Percentiles rank a stretch among this genome's conserved stretches.
These are phyloP conservation scores for Fragaria iinumae DNA, from an alignment of 306 rosid species.

Conservation along the genomic window DNA sequence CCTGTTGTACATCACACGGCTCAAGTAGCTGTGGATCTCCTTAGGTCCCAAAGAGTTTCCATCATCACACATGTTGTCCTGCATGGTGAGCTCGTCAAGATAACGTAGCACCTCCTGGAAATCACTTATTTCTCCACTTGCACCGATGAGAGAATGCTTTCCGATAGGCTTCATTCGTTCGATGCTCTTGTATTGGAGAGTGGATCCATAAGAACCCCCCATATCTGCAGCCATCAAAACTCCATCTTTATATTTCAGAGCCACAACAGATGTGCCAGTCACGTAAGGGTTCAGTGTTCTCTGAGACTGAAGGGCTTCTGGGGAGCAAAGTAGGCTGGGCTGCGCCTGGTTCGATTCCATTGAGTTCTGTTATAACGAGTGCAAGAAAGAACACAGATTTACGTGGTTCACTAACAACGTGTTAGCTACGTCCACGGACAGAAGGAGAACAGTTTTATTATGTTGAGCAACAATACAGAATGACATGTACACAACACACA, in stretches of 20 bases:
- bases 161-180: constrained; percentile 81
- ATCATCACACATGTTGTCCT: constrained; percentile 75
- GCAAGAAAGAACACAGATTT: no score
- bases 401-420: no score
- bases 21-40: constrained; percentile 61
- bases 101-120: constrained; percentile 72
- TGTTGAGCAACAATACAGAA: no score
- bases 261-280: constrained; percentile 87
- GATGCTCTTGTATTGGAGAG: constrained; percentile 86
- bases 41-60: constrained; percentile 61
- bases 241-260: constrained; percentile 91
- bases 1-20: constrained; percentile 59
- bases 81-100: constrained; percentile 84
- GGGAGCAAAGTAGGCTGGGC: constrained; percentile 22
- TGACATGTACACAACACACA: no score
- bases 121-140: constrained; percentile 93
- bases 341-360: constrained; percentile 36
- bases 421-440: no score
- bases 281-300: constrained; percentile 56
- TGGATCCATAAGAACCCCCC: constrained; percentile 98
- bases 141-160: constrained; percentile 84
- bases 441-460: no score
- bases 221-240: constrained; percentile 89
- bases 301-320: constrained; percentile 36
- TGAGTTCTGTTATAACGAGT: no score